A percentile compares a stretch with the other conserved stretches of the same genome.
Evolutionary conservation across 2,329 filamentous ascomycete species (phyloP).

Genomic region (Cytospora leucostoma): DNA sequence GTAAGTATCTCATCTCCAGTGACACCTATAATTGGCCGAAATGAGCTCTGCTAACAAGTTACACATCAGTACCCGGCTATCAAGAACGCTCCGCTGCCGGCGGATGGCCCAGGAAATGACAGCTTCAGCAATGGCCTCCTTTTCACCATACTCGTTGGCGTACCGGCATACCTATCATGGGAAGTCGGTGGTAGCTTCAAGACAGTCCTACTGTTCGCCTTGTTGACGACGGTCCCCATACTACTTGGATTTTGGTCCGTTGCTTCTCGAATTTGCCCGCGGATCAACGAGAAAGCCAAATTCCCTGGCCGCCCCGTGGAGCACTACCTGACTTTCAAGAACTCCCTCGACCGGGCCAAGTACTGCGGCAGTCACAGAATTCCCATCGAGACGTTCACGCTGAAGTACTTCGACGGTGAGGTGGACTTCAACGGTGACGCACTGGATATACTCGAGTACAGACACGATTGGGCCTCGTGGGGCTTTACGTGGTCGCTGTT

Average conservation of each 20-base stretch:
- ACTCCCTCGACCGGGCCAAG: constrained; percentile 57
- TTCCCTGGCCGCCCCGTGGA: constrained; percentile 85
- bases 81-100: constrained; percentile 90
- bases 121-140: constrained; percentile 84
- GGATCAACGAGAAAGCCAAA: constrained; percentile 88
- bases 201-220: constrained; percentile 82
- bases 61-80: constrained; percentile 73
- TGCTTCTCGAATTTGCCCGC: constrained; percentile 77
- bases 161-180: constrained; percentile 80
- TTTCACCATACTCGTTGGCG: constrained; percentile 64
- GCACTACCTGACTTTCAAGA: constrained; percentile 84
- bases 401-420: constrained; percentile 95
- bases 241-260: constrained; percentile 80
- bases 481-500: constrained; percentile 82
- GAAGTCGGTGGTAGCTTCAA: constrained; percentile 82
- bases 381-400: constrained; percentile 89
- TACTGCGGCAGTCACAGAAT: constrained; percentile 80
- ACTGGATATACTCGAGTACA: constrained; percentile 86
- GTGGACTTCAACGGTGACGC: constrained; percentile 94
- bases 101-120: constrained; percentile 80
- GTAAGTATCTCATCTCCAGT: constrained; percentile 41
- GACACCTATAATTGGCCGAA: neutral
- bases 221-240: constrained; percentile 77
- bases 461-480: constrained; percentile 97
- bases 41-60: neutral